phyloP scores from a whole-genome alignment of 192 early-diverging fungal species.

The Geranomyces variabilis region DNA sequence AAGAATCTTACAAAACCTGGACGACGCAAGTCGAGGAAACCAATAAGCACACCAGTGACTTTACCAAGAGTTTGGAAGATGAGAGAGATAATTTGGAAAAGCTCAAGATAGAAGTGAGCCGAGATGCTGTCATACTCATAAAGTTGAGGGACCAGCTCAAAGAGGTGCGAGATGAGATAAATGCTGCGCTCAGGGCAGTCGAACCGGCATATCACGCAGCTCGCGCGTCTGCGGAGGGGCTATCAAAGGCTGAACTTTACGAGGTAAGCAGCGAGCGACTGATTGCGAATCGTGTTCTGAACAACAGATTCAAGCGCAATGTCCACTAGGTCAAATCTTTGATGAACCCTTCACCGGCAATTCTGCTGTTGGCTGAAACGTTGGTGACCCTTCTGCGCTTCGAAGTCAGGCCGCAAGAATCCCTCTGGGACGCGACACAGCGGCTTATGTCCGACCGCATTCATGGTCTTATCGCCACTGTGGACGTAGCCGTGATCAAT shows the following conservation, averaged over 20 bases:
- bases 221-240: constrained; percentile 13
- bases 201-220: constrained; percentile 21
- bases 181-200: constrained; percentile 22
- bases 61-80: constrained; percentile 35
- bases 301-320: too few relatives aligned
- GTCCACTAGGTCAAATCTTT: constrained; percentile 29
- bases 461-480: constrained; percentile 6
- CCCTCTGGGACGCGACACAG: constrained; percentile 34
- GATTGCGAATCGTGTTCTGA: too few relatives aligned
- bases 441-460: constrained; percentile 36
- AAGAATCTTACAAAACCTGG: not conserved
- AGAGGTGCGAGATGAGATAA: constrained; percentile 9
- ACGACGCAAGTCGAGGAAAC: constrained; percentile 12
- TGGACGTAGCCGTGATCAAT: constrained; percentile 22
- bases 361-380: constrained; percentile 33
- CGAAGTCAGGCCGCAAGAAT: constrained; percentile 27
- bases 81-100: constrained; percentile 15
- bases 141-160: constrained; percentile 13
- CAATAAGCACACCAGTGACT: constrained; percentile 8
- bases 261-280: constrained; percentile 19
- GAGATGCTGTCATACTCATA: constrained; percentile 1
- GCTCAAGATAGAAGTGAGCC: constrained; percentile 25
- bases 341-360: constrained; percentile 24
- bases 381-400: constrained; percentile 24
- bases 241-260: constrained; percentile 40